Base-by-base conservation (phyloP, 257 asterid species). In the Rhazya stricta region DNA sequence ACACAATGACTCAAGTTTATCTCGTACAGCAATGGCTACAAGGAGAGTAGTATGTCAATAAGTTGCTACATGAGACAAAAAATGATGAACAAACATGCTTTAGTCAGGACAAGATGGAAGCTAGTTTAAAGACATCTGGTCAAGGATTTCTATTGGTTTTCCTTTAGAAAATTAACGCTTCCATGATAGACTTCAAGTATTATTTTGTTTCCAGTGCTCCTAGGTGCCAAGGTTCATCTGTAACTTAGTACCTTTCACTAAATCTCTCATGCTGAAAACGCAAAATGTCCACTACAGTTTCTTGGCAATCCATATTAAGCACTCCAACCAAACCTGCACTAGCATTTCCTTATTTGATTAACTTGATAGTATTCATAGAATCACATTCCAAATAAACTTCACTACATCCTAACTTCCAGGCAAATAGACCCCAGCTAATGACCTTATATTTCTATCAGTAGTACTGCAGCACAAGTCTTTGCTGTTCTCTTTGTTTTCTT, bases 1-100 rank as follows among this genome's bases (percentile, higher is more conserved):
- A 86, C 99, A 95, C 76, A 92, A 76, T 69, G 99, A 92, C 87
- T 95, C 99, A 30, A 95, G 97, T 85, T 86, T 95, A 87, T 89
- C 96, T 81, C 94, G 89, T 72, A 95, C 98, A 71, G 97, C 81
- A 82, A 91, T 63, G 77, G 98, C 99, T 95, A 91, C 86, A 90
- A 79, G 75, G 75, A 87, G 57, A 80, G 74, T 72, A 79, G 58
- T 72, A 70, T 62, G 69, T 25, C 63, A 61, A 61, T 85, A 62
- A 83, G 76, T 36, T 67, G 69, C 80, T 60, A 43, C 73, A 53
- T 41, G 45, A 58, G 37, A 71, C 67, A 27, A 34, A 68, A 32
- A 60, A 37, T 23, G 30, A 21, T 37, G 46, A 36, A 43, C 19
- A 39, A 21, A 51, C 39, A 41, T 25, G 37, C 25, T 32, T 30